Base-by-base conservation (phyloP, 495 filamentous ascomycete genomes). In the Alectoria sarmentosa region DNA sequence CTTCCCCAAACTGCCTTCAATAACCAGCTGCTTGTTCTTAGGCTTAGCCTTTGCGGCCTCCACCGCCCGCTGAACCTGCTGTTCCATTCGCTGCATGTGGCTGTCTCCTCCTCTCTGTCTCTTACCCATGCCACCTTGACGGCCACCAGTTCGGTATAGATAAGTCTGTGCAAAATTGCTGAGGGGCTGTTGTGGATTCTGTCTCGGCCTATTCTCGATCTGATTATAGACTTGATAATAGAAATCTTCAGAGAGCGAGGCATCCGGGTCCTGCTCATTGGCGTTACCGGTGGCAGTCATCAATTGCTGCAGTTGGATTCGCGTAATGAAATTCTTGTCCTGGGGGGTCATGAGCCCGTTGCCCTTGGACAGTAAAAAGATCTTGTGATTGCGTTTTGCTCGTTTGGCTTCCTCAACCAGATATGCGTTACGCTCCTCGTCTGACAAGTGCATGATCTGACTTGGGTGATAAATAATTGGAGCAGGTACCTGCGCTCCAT, bases 341-440 rank as follows among this genome's bases (percentile, higher is more conserved):
- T 96, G 91, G 4, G 95, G 95, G 26, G 95, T 98, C 94, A 99
- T 99, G 62, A 99, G 74, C 34, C 94, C 95, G 71, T 99, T 98
- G 70, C 95, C 92, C 69, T 87, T 90, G 11, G 95, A 96, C 32
- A 99, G 78, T 32, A 94, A 82, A 70, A 90, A 91, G 61, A 99
- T 99, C 78, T 99, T 99, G 79, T 98, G 93, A 72, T 98, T 98
- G 38, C 94, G 86, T 77, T 99, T 99, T 4, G 95, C 90, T 56
- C 95, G 85, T 76, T 91, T 96, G 14, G 93, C 92, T 73, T 98
- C 94, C 69, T 96, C 94, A 65, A 88, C 83, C 64, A 96, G 74
- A 72, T 90, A 96, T 19, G 86, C 83, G 21, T 86, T 80, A 65
- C 92, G 90, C 58, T 88, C 82, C 52, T 91, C 88, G 65, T 92